Conservation (phyloP, 805 yeast species). For the Barnettozyma wickerhamii region DNA sequence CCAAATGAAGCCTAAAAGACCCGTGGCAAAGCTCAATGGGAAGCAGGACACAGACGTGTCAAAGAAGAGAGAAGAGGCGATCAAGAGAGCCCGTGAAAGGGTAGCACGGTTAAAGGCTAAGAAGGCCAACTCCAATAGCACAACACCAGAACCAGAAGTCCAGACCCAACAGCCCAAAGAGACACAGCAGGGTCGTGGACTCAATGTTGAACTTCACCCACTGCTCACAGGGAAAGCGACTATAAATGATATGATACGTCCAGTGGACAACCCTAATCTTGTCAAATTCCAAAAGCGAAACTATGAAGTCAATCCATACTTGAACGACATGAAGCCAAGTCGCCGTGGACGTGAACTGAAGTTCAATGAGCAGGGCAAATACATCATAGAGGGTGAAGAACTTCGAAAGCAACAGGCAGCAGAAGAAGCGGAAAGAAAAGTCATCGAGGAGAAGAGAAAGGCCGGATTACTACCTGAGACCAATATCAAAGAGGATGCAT, state of each 20-base stretch:
- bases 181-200: constrained; percentile 13
- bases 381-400: constrained; percentile 38
- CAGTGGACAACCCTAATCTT: constrained; percentile 23
- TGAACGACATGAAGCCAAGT: constrained; percentile 11
- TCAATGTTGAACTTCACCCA: constrained; percentile 28
- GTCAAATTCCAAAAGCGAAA: constrained; percentile 22
- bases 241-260: constrained; percentile 1
- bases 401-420: constrained; percentile 37
- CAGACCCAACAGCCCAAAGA: neutral
- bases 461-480: constrained; percentile 50
- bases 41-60: no score
- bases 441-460: constrained; percentile 30
- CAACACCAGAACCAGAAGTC: neutral
- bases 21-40: no score
- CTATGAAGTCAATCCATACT: constrained; percentile 33
- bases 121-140: neutral
- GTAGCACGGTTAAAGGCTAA: constrained; percentile 11
- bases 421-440: constrained; percentile 29
- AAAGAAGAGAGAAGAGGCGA: constrained; percentile 5
- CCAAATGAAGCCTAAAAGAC: no score
- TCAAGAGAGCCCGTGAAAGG: constrained; percentile 12
- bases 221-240: constrained; percentile 21
- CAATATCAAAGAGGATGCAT: constrained; percentile 52
- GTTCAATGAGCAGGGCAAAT: constrained; percentile 64
- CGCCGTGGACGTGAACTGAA: constrained; percentile 36